Evolutionary conservation across 192 early-diverging fungal genomes (phyloP).

Genomic region (Chytriomyces confervae): DNA sequence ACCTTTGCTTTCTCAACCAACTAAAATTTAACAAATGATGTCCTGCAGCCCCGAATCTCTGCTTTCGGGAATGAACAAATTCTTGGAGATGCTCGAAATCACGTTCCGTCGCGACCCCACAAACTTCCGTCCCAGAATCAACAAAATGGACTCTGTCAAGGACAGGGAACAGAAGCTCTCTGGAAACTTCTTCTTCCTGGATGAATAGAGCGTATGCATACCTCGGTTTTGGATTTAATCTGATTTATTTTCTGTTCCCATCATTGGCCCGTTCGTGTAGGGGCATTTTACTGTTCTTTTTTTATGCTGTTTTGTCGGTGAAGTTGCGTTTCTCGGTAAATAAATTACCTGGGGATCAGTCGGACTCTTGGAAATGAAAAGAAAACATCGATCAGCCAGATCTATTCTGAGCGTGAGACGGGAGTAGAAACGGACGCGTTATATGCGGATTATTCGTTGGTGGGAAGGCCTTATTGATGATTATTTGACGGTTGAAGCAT

Average conservation of each 20-base stretch:
- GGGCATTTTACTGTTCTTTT: neutral
- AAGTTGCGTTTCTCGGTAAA: neutral
- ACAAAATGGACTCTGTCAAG: constrained; percentile 92
- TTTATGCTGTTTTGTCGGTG: neutral
- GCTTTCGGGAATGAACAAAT: constrained; percentile 95
- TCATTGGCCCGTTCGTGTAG: neutral
- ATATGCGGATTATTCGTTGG: too few relatives aligned
- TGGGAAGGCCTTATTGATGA: too few relatives aligned
- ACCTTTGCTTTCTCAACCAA: neutral
- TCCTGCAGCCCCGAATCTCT: constrained; percentile 80
- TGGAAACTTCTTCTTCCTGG: constrained; percentile 68
- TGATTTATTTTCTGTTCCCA: neutral
- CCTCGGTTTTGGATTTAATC: neutral
- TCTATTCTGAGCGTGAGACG: too few relatives aligned
- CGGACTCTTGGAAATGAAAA: neutral
- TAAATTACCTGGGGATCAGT: neutral
- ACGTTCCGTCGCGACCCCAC: constrained; percentile 97
- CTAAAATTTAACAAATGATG: neutral
- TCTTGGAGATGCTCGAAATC: constrained; percentile 88
- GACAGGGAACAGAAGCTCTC: constrained; percentile 94
- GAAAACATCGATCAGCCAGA: too few relatives aligned
- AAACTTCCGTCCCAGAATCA: constrained; percentile 97
- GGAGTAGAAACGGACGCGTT: too few relatives aligned
- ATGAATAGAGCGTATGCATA: constrained; percentile 48
- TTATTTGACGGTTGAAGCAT: too few relatives aligned